Evolutionary conservation across 352 stramenopile species (phyloP).

Genomic region (Saprolegnia diclina): DNA sequence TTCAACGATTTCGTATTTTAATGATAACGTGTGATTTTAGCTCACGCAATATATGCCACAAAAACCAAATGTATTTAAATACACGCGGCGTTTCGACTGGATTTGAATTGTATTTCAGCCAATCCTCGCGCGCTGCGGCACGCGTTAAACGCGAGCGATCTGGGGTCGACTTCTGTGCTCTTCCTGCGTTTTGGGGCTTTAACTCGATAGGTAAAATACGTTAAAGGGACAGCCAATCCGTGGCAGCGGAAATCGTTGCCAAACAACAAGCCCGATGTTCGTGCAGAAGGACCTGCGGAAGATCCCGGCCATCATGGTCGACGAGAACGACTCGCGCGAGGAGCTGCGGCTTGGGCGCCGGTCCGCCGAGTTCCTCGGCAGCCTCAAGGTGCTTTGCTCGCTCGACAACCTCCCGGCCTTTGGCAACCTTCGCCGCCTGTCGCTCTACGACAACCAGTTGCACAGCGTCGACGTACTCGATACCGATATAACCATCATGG

Average conservation of each 20-base stretch:
- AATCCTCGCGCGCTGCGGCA: too few species aligned
- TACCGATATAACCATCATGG: neutral
- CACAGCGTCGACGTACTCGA: constrained; percentile 15
- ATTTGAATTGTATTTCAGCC: too few species aligned
- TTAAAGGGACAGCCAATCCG: neutral
- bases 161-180: too few species aligned
- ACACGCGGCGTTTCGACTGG: too few species aligned
- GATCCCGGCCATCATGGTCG: constrained; percentile 9
- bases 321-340: constrained; percentile 9
- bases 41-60: neutral
- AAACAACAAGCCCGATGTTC: constrained; percentile 1
- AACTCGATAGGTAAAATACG: neutral
- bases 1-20: neutral
- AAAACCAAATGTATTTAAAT: neutral
- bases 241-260: neutral
- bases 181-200: neutral
- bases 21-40: neutral
- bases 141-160: too few species aligned
- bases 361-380: constrained; percentile 16
- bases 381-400: constrained; percentile 9
- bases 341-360: constrained; percentile 10
- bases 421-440: constrained; percentile 6
- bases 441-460: constrained; percentile 24
- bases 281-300: constrained; percentile 22
- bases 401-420: constrained; percentile 15